Base-by-base conservation (phyloP, 805 yeast species). In the Wickerhamomyces tratensis region DNA sequence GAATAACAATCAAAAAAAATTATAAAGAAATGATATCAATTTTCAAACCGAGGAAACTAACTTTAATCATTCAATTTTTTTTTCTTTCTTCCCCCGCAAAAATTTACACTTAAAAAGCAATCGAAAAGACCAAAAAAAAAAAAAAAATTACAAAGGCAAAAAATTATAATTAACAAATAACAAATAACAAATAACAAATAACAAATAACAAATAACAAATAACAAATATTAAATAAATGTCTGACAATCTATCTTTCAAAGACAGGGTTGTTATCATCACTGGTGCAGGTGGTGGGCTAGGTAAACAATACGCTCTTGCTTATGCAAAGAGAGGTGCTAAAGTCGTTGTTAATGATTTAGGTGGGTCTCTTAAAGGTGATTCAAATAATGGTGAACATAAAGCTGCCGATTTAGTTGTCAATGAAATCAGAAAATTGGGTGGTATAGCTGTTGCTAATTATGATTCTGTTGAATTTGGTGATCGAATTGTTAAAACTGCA, bases 231-330 rank as follows among this genome's bases (percentile, higher is more conserved):
- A 27, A 6, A 27, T 7, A 27, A 6, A 7, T 10, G 20, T 20
- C 20, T 20, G 20, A 4, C 20, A 20, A 20, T 27, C 58, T 81
- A 26, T 57, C 69, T 34, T 86, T 82, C 57, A 82, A 86, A 55
- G 87, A 80, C 53, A 82, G 84, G 61, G 97, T 91, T 37, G 97
- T 91, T 33, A 79, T 91, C 44, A 79, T 91, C 59, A 91, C 97
- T 40, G 98, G 98, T 33, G 93, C 97, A 39, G 98, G 98, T 49
- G 98, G 97, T 52, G 98, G 98, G 15, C 74, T 91, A 38, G 98
- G 98, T 25, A 84, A 74, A 54, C 79, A 79, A 39, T 91, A 91
- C 63, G 95, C 96, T 6, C 66, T 87, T 31, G 87, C 83, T 52
- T 91, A 74, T 64, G 98, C 95, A 37, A 69, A 78, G 45, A 74